A percentile compares a stretch with the other conserved stretches of the same genome.
Conservation (phyloP, 1,284 basidiomycete genomes). For the Pterulicium gracile region DNA sequence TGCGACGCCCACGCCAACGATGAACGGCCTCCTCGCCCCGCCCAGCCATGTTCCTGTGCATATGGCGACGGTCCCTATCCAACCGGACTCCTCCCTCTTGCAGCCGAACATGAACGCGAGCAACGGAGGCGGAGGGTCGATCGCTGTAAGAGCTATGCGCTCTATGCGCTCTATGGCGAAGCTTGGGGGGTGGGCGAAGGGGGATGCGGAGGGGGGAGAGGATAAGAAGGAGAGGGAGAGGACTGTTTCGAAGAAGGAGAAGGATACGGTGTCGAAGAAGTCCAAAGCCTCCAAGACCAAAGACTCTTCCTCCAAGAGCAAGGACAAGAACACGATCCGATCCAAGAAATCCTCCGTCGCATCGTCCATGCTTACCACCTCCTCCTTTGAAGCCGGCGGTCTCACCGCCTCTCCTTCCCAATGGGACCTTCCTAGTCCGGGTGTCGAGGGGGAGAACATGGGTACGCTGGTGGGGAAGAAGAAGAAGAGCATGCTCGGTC, state of each 20-base stretch:
- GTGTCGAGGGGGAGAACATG: slow-evolving; percentile 12
- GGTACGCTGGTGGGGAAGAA: slow-evolving; percentile 36
- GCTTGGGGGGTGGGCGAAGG: slow-evolving; percentile 60
- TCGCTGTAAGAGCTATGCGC: slow-evolving; percentile 67
- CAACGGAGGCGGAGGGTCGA: slow-evolving; percentile 34
- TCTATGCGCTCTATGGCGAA: slow-evolving; percentile 61
- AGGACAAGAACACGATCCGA: slow-evolving; percentile 3
- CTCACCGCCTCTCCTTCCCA: slow-evolving; percentile 29
- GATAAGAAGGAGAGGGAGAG: slow-evolving; percentile 16
- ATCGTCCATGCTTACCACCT: slow-evolving; percentile 12
- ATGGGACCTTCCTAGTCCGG: slow-evolving; percentile 8
- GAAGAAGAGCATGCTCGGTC: slow-evolving; percentile 47
- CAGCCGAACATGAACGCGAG: slow-evolving; percentile 9
- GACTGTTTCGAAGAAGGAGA: slow-evolving; percentile 10
- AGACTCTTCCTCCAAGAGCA: slow-evolving; percentile 8
- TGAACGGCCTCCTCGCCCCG: slow-evolving; percentile 27
- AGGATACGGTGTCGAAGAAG: slow-evolving; percentile 8
- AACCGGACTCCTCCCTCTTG: slow-evolving; percentile 8
- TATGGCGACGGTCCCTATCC: slow-evolving; percentile 8
- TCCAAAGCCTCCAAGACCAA: slow-evolving; percentile 4
- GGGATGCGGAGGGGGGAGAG: slow-evolving; percentile 30
- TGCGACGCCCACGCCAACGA: slow-evolving; percentile 26
- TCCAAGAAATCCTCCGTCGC: neutral
- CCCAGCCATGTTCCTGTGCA: slow-evolving; percentile 16
- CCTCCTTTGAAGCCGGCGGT: slow-evolving; percentile 54